Conservation (phyloP, 2,329 filamentous ascomycete genomes). For the Phialemonium atrogriseum region DNA sequence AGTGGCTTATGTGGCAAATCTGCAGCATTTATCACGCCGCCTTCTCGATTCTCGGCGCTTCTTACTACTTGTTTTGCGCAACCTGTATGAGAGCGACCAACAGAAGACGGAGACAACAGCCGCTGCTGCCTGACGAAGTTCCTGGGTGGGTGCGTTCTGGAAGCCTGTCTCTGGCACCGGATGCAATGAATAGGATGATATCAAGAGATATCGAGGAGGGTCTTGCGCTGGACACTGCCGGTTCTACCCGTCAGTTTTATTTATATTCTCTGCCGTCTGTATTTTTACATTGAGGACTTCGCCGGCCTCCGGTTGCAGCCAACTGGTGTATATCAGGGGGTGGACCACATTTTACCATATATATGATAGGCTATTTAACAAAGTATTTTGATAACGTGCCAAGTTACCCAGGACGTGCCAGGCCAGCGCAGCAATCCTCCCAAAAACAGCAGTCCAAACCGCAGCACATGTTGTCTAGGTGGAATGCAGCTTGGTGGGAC, state of each 20-base stretch:
- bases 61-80: constrained; percentile 4
- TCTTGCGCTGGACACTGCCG: too few species aligned
- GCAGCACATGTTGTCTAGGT: too few species aligned
- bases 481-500: too few species aligned
- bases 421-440: too few species aligned
- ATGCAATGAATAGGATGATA: constrained; percentile 7
- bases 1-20: constrained; percentile 15
- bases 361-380: too few species aligned
- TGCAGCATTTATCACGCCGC: constrained; percentile 10
- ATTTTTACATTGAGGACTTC: constrained; percentile 9
- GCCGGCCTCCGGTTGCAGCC: constrained; percentile 9
- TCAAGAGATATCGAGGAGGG: neutral
- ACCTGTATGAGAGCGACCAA: too few species aligned
- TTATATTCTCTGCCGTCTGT: constrained; percentile 6
- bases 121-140: too few species aligned
- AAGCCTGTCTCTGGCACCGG: constrained; percentile 8
- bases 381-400: too few species aligned
- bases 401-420: too few species aligned
- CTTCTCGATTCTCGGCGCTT: constrained; percentile 1
- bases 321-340: constrained; percentile 6
- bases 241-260: constrained; percentile 1
- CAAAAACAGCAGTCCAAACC: too few species aligned
- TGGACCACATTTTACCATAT: too few species aligned
- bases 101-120: too few species aligned
- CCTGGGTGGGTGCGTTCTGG: neutral